phyloP scores from a whole-genome alignment of 2,329 filamentous ascomycete genomes.

The Fusarium hainanense region DNA sequence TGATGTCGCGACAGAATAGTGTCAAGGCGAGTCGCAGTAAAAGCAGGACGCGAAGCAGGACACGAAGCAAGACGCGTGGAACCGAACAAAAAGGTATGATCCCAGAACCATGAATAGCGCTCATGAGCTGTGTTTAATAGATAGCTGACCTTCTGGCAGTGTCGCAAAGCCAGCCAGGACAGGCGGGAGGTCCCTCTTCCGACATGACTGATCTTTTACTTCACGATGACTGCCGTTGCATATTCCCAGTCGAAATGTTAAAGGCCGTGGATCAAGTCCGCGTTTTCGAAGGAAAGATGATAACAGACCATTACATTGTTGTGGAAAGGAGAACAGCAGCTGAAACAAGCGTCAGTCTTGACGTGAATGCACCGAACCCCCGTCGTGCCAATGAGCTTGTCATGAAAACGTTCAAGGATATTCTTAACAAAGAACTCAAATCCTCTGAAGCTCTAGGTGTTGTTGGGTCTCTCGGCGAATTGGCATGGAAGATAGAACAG shows the following conservation, averaged over 20 bases:
- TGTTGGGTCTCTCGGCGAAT: background rate
- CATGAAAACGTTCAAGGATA: background rate
- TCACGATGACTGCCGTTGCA: background rate
- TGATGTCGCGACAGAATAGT: background rate
- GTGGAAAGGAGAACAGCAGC: background rate
- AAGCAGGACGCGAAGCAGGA: background rate
- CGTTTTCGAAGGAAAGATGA: background rate
- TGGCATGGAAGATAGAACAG: background rate
- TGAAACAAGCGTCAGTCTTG: background rate
- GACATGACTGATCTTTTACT: background rate
- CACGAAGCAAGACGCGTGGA: background rate
- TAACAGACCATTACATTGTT: background rate
- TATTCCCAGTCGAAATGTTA: background rate
- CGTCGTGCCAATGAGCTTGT: background rate
- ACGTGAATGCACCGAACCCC: background rate
- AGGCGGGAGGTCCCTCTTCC: background rate
- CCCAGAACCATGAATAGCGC: background rate
- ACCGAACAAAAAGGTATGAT: background rate
- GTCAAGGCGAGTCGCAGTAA: background rate
- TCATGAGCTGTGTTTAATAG: background rate
- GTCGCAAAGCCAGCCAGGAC: background rate
- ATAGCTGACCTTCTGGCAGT: constrained; percentile 6
- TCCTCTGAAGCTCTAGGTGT: background rate
- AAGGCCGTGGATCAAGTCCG: background rate
- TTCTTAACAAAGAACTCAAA: background rate